These are phyloP conservation scores for Fusarium pseudocircinatum DNA, from an alignment of 2,329 filamentous ascomycete species.

Conservation along the genomic window DNA sequence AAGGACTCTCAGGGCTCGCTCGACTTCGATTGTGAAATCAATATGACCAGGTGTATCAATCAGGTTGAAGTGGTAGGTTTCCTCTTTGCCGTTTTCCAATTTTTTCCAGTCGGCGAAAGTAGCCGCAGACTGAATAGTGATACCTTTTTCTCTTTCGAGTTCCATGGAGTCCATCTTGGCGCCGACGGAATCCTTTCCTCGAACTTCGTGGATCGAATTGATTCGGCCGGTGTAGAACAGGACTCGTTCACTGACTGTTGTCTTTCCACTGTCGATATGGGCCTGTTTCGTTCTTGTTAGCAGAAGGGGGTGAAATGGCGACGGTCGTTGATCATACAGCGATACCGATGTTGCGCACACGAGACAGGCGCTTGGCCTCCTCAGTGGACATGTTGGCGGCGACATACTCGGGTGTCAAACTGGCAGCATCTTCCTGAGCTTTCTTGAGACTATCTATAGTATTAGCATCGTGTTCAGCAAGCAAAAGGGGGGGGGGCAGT, in stretches of 20 bases:
- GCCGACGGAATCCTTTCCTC: constrained; percentile 92
- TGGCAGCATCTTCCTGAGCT: constrained; percentile 62
- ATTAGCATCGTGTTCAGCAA: constrained; percentile 24
- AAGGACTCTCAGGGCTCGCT: constrained; percentile 91
- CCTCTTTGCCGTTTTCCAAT: constrained; percentile 81
- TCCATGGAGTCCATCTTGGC: constrained; percentile 99
- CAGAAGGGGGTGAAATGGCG: not conserved
- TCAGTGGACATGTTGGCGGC: constrained; percentile 82
- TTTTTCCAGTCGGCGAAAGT: constrained; percentile 98
- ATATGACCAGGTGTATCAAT: constrained; percentile 99
- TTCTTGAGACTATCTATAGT: constrained; percentile 55
- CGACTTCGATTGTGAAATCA: constrained; percentile 98
- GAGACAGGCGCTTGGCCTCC: constrained; percentile 80
- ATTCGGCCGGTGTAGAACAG: constrained; percentile 98
- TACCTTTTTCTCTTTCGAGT: constrained; percentile 96
- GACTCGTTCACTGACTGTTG: constrained; percentile 93
- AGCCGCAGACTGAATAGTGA: constrained; percentile 97
- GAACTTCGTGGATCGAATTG: constrained; percentile 95
- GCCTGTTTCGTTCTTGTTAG: constrained; percentile 63
- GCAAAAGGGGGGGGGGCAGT: not conserved
- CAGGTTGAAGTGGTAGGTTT: constrained; percentile 96
- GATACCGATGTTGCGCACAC: constrained; percentile 97
- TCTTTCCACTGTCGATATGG: constrained; percentile 99
- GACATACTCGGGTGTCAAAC: constrained; percentile 67
- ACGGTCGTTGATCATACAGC: constrained; percentile 66